These are phyloP conservation scores for Wallacemonas sp. DNA, from an alignment of 208 protist genomes.

Conservation along the genomic window DNA sequence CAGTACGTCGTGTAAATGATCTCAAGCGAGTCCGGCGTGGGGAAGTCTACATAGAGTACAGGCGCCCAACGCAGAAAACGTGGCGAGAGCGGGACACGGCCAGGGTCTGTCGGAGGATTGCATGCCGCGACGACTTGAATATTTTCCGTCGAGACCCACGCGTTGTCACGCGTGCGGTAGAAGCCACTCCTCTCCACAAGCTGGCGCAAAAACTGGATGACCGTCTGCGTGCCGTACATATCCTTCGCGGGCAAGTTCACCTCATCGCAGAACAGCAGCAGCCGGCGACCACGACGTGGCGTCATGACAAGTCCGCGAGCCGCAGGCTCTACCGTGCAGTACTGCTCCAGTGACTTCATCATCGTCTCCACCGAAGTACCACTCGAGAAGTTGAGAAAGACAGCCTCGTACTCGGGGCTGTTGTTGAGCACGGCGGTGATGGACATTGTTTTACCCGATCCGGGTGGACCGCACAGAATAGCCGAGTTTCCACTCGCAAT, in stretches of 20 bases:
- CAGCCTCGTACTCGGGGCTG: slow-evolving; percentile 93
- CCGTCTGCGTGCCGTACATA: slow-evolving; percentile 98
- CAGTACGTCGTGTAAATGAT: slow-evolving; percentile 99
- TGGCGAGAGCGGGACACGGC: slow-evolving; percentile 94
- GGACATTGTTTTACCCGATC: slow-evolving; percentile 99
- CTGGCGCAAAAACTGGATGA: slow-evolving; percentile 98
- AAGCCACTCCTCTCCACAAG: slow-evolving; percentile 98
- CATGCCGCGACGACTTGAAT: slow-evolving; percentile 97
- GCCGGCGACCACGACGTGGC: slow-evolving; percentile 86
- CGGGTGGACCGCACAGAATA: slow-evolving; percentile 98
- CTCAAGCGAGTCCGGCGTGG: slow-evolving; percentile 93
- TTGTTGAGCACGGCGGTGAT: slow-evolving; percentile 92
- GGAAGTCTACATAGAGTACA: slow-evolving; percentile 99
- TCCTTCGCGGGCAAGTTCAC: slow-evolving; percentile 98
- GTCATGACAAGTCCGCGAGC: slow-evolving; percentile 89
- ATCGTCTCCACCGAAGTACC: slow-evolving; percentile 96
- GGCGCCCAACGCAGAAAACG: slow-evolving; percentile 98
- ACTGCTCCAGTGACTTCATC: slow-evolving; percentile 97
- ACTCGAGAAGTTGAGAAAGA: slow-evolving; percentile 99
- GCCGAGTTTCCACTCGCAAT: slow-evolving; percentile 92
- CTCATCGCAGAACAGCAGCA: slow-evolving; percentile 99
- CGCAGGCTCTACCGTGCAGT: slow-evolving; percentile 95
- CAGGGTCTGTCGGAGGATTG: slow-evolving; percentile 99
- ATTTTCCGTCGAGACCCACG: slow-evolving; percentile 94
- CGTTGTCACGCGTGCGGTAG: slow-evolving; percentile 89